Evolutionary conservation across 371 early-diverging fungal genomes (phyloP).

Genomic region (Mortierella sp.): DNA sequence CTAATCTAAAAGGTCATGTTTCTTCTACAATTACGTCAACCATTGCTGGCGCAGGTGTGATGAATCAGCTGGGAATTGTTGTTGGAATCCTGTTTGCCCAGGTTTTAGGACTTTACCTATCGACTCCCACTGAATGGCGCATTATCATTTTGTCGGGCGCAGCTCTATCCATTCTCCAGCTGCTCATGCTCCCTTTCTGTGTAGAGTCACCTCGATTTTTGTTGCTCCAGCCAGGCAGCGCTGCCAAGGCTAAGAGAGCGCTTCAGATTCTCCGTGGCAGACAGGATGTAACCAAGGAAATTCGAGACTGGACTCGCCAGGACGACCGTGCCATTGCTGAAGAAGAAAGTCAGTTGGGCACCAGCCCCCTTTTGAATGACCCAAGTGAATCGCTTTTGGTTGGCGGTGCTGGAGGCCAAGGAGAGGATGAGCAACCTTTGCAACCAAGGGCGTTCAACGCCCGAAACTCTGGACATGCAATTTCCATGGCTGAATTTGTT

Average conservation of each 20-base stretch:
- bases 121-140: slow-evolving; percentile 75
- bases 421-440: slow-evolving; percentile 24
- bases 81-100: slow-evolving; percentile 84
- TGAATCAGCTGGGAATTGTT: slow-evolving; percentile 90
- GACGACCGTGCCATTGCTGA: slow-evolving; percentile 57
- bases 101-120: slow-evolving; percentile 70
- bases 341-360: slow-evolving; percentile 38
- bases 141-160: slow-evolving; percentile 69
- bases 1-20: not conserved
- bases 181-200: slow-evolving; percentile 73
- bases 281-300: slow-evolving; percentile 72
- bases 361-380: slow-evolving; percentile 32
- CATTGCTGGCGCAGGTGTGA: slow-evolving; percentile 32
- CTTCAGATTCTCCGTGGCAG: slow-evolving; percentile 71
- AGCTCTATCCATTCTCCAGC: slow-evolving; percentile 72
- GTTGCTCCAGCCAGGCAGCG: slow-evolving; percentile 64
- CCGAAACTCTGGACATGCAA: slow-evolving; percentile 22
- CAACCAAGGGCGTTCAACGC: slow-evolving; percentile 16
- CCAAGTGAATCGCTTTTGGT: slow-evolving; percentile 32
- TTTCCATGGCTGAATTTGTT: slow-evolving; percentile 56
- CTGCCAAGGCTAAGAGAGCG: slow-evolving; percentile 65
- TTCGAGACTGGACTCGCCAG: slow-evolving; percentile 69
- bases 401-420: slow-evolving; percentile 10
- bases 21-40: not conserved
- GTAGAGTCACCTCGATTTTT: slow-evolving; percentile 87